These are phyloP conservation scores for Coemansia sp. DNA, from an alignment of 192 early-diverging fungal genomes.

Conservation along the genomic window DNA sequence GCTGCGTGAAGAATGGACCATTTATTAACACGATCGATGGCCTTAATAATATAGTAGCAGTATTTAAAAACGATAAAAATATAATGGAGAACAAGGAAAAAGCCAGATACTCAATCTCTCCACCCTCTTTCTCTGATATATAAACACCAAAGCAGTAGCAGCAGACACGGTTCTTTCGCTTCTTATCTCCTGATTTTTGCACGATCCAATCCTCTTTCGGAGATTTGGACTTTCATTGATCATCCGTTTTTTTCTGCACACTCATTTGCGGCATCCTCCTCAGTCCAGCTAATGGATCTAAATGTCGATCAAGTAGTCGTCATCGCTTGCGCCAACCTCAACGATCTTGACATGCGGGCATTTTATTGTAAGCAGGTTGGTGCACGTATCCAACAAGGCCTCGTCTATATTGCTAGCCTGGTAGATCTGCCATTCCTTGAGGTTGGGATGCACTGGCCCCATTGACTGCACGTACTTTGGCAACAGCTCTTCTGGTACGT, in stretches of 20 bases:
- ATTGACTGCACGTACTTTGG: neutral
- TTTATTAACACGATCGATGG: neutral
- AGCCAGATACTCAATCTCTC: too few species aligned
- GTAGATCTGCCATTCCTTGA: neutral
- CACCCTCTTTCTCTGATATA: too few species aligned
- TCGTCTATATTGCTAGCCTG: neutral
- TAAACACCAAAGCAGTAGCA: too few species aligned
- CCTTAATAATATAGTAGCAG: too few species aligned
- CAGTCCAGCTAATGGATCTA: too few species aligned
- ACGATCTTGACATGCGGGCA: neutral
- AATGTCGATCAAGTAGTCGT: neutral
- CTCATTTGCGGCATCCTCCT: too few species aligned
- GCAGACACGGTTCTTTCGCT: too few species aligned
- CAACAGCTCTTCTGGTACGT: neutral
- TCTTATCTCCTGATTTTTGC: too few species aligned
- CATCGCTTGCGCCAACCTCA: neutral
- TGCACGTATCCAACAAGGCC: neutral
- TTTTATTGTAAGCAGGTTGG: neutral
- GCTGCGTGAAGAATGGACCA: slow-evolving; percentile 17
- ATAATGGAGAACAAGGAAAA: slow-evolving; percentile 1
- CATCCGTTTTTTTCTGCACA: too few species aligned
- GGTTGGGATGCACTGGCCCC: neutral
- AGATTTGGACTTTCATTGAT: too few species aligned
- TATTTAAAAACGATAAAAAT: neutral
- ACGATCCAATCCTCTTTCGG: too few species aligned